Base-by-base conservation (phyloP, 371 early-diverging fungal species). In the Mortierella sp. region DNA sequence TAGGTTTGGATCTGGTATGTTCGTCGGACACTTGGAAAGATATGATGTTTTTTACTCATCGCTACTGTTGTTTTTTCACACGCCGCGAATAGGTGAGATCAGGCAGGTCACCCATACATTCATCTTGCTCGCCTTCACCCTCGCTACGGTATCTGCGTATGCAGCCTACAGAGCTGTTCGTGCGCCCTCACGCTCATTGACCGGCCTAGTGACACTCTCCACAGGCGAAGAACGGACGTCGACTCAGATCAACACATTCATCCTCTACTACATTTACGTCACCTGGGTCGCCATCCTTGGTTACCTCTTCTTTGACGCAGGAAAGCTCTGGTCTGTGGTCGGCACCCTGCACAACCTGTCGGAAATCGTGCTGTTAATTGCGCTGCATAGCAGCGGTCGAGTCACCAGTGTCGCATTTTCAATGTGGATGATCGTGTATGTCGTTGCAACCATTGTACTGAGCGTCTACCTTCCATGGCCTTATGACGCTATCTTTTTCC, bases 401-500 rank as follows among this genome's bases (percentile, higher is more conserved):
- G 68, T 79, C 48, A 79, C 60, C n/a, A 60, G 79, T 47, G 64
- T 78, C 48, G 63, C 60, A 7, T 80, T 79, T 63, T 70, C 78
- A 0, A 48, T 70, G 19, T 62, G 60, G 54, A 73, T 81, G 50
- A 79, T 80, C 50, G 14, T 52, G 9, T 82, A 83, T 51, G 55
- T 82, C 8, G 25, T 78, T 14, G 2, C 64, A 3, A 77, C 79
- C 16, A 79, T 80, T 54, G 7, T 69, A 19, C 28, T 78, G 21
- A 76, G 79, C 10, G 69, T 82, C 54, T 59, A 78, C 16, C 46
- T 76, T 19, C 65, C 71, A 14, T 85, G 85, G 85, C 85, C 85
- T 12, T 24, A 78, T 37, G 85, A 85, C 54, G 85, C 82, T 17
- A 54, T 85, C 22, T 83, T 82, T 57, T 85, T 85, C 77, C 82